A percentile compares a stretch with the other conserved stretches of the same genome.
phyloP scores from a whole-genome alignment of 441 rosid genomes.

The Croton laevigatus region DNA sequence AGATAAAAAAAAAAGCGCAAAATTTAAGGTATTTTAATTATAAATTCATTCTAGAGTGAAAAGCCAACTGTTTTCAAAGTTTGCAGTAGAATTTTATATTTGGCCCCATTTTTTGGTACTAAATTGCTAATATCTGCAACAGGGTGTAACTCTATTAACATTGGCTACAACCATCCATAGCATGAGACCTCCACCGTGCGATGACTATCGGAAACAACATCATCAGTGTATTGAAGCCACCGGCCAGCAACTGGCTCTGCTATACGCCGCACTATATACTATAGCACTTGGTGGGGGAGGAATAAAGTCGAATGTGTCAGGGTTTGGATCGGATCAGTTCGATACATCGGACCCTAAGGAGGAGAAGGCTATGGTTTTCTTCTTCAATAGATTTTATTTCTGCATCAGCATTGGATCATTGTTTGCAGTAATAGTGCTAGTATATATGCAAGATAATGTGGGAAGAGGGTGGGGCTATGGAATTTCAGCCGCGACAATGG shows the following conservation, averaged over 20 bases:
- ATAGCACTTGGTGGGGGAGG: slow-evolving; percentile 91
- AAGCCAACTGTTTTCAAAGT: no score
- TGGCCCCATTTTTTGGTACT: no score
- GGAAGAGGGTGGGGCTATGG: slow-evolving; percentile 97
- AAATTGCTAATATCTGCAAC: slow-evolving; percentile 9
- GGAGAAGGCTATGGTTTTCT: slow-evolving; percentile 73
- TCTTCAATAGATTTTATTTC: slow-evolving; percentile 92
- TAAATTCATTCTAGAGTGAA: no score
- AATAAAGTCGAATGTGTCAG: slow-evolving; percentile 84
- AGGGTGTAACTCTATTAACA: slow-evolving; percentile 70
- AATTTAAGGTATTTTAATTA: no score
- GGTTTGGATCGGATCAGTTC: slow-evolving; percentile 88
- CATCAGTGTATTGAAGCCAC: slow-evolving; percentile 66
- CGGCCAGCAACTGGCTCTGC: slow-evolving; percentile 61
- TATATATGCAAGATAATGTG: slow-evolving; percentile 79
- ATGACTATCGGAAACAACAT: slow-evolving; percentile 46
- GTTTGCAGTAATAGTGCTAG: slow-evolving; percentile 65
- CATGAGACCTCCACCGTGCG: slow-evolving; percentile 77
- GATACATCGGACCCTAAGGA: slow-evolving; percentile 71
- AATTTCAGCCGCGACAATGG: slow-evolving; percentile 77
- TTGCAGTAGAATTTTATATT: no score
- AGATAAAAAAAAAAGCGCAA: no score
- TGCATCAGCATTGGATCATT: slow-evolving; percentile 74
- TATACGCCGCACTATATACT: slow-evolving; percentile 75
- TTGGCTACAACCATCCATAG: slow-evolving; percentile 59